Percentiles rank a stretch among this genome's conserved stretches.
phyloP scores from a whole-genome alignment of 75 land plant genomes.

The Cryptomeria japonica region DNA sequence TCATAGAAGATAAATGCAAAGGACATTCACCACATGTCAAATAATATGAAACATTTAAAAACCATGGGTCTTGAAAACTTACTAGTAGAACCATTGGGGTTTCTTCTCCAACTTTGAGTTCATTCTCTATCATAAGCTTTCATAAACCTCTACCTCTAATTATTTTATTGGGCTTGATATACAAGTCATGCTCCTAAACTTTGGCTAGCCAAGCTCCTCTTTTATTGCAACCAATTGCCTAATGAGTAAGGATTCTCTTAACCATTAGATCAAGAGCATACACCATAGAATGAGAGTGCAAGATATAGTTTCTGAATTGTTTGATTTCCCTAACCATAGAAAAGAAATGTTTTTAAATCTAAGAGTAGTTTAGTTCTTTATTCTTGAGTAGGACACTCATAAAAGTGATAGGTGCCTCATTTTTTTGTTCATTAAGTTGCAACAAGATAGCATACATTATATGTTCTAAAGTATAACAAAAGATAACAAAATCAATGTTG shows the following conservation, averaged over 20 bases:
- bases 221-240: not conserved
- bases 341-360: not conserved
- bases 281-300: not conserved
- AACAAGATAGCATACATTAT: not conserved
- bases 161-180: not conserved
- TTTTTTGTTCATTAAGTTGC: not conserved
- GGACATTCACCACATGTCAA: not conserved
- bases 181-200: not conserved
- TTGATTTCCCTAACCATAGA: not conserved
- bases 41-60: no score
- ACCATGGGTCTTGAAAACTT: fast-evolving
- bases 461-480: not conserved
- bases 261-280: fast-evolving
- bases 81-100: no score
- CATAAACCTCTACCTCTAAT: no score
- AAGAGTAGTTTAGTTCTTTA: not conserved
- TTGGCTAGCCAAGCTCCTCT: not conserved
- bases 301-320: not conserved
- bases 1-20: fast-evolving
- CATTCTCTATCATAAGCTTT: not conserved
- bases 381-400: not conserved
- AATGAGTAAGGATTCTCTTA: not conserved
- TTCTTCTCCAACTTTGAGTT: fast-evolving
- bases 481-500: not conserved
- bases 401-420: not conserved